phyloP scores from a whole-genome alignment of 177 flowering plant species.

The Vitis hybrid region DNA sequence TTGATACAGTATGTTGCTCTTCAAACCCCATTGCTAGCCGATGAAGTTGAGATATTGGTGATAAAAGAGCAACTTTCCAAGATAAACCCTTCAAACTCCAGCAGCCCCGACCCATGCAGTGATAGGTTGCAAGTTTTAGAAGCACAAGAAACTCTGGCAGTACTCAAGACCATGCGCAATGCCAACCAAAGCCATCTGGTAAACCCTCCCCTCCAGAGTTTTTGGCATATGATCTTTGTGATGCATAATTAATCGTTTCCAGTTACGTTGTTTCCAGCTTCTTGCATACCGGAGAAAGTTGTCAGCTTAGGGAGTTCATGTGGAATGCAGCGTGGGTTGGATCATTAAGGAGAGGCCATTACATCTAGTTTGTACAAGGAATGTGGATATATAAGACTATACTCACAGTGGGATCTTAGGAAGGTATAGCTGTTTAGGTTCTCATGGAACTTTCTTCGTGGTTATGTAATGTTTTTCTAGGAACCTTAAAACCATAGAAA shows the following conservation, averaged over 20 bases:
- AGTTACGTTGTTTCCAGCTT: constrained; percentile 40
- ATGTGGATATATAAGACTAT: no score
- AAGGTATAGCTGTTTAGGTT: no score
- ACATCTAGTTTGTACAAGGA: no score
- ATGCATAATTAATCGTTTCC: background rate
- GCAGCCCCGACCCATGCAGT: constrained; percentile 18
- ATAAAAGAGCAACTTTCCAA: constrained; percentile 29
- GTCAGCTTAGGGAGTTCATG: constrained; percentile 1
- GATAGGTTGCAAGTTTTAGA: constrained; percentile 39
- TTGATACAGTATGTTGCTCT: constrained; percentile 53
- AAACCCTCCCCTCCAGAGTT: constrained; percentile 11
- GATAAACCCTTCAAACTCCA: constrained; percentile 10
- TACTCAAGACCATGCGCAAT: constrained; percentile 27
- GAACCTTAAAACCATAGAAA: no score
- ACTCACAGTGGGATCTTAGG: no score
- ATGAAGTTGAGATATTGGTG: constrained; percentile 53
- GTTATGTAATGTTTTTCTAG: no score
- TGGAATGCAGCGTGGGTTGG: no score
- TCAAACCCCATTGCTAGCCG: constrained; percentile 45
- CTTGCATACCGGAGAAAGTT: constrained; percentile 44
- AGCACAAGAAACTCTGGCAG: constrained; percentile 49
- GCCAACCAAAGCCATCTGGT: constrained; percentile 46
- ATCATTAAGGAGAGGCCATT: no score
- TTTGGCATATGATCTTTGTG: no score
- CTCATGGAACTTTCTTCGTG: no score